Evolutionary conservation across 2,329 filamentous ascomycete genomes (phyloP).

Genomic region (Clonostachys rosea): DNA sequence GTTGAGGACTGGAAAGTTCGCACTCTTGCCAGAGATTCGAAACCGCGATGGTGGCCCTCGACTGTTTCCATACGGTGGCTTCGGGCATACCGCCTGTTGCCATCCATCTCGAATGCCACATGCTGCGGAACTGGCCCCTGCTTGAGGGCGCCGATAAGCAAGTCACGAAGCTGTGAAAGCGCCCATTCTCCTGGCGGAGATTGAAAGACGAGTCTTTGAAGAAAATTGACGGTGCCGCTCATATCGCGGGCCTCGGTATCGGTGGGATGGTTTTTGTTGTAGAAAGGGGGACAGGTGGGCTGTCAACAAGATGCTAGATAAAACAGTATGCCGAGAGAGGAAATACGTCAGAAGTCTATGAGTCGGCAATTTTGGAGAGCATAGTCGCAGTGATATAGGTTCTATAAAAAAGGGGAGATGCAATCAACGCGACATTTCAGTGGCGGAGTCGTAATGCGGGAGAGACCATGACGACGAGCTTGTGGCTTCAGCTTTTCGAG

Average conservation of each 20-base stretch:
- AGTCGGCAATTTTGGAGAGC: no score
- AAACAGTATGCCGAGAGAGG: no score
- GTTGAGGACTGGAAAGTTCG: conserved; percentile 11
- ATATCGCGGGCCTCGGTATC: conserved; percentile 20
- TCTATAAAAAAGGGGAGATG: no score
- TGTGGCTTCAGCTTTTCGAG: no score
- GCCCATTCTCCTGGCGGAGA: conserved; percentile 91
- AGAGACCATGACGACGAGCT: no score
- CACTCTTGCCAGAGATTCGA: conserved; percentile 88
- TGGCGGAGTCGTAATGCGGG: no score
- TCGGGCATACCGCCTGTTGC: conserved; percentile 88
- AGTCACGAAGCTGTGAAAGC: conserved; percentile 71
- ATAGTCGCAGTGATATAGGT: no score
- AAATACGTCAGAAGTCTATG: no score
- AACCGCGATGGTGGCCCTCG: conserved; percentile 92
- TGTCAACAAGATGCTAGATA: no score
- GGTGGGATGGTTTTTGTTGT: no score
- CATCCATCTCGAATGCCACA: conserved; percentile 99
- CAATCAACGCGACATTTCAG: no score
- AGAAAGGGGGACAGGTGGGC: no score
- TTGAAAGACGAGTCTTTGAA: conserved; percentile 68
- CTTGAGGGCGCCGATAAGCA: conserved; percentile 81
- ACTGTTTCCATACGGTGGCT: conserved; percentile 92
- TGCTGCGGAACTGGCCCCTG: conserved; percentile 92
- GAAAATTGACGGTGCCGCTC: conserved; percentile 47